These are phyloP conservation scores for Talaromyces albobiverticillius DNA, from an alignment of 2,329 filamentous ascomycete species.

Conservation along the genomic window DNA sequence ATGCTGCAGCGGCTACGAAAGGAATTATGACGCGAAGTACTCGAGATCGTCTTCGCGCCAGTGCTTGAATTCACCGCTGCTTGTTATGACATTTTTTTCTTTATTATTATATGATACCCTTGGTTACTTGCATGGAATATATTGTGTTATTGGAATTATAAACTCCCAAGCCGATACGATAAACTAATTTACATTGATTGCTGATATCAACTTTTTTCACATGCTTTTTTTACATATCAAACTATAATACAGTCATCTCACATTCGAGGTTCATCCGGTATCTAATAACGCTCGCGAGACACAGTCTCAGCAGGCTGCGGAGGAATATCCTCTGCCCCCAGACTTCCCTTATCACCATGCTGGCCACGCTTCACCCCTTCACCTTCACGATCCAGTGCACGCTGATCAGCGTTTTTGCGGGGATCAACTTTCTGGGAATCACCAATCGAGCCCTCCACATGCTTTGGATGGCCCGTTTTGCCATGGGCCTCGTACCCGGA, in stretches of 20 bases:
- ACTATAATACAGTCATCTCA: neutral
- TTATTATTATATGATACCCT: slow-evolving; percentile 6
- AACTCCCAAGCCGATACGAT: no score
- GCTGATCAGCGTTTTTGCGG: slow-evolving; percentile 24
- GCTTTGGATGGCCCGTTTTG: slow-evolving; percentile 19
- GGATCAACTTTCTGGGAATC: slow-evolving; percentile 21
- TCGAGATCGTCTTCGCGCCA: slow-evolving; percentile 14
- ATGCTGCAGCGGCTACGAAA: slow-evolving; percentile 15
- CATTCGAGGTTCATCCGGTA: neutral
- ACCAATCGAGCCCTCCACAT: neutral
- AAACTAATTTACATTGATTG: neutral
- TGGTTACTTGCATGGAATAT: neutral
- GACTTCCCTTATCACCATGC: slow-evolving; percentile 27
- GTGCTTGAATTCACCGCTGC: neutral
- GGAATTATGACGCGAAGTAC: slow-evolving; percentile 15
- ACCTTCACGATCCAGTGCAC: slow-evolving; percentile 29
- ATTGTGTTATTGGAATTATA: neutral
- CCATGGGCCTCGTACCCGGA: slow-evolving; percentile 46
- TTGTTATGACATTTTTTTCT: neutral
- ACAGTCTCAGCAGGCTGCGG: slow-evolving; percentile 15
- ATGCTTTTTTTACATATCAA: neutral
- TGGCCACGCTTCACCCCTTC: slow-evolving; percentile 21
- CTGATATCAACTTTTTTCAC: neutral
- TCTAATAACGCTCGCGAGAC: slow-evolving; percentile 7
- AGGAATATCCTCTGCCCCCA: slow-evolving; percentile 29